Base-by-base conservation (phyloP, 2,329 filamentous ascomycete species). In the Fusarium sp. region DNA sequence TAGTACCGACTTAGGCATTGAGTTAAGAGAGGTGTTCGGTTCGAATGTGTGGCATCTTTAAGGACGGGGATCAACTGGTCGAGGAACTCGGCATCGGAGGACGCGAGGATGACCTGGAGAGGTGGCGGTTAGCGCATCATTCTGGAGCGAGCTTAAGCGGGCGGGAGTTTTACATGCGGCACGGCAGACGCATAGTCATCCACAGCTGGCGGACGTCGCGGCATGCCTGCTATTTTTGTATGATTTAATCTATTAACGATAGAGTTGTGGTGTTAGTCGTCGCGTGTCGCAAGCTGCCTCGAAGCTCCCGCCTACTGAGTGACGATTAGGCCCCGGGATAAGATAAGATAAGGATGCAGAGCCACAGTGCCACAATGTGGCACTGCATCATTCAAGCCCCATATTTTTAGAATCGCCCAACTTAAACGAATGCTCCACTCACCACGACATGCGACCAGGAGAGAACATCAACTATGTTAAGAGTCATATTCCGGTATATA, bases 31-130 rank as follows among this genome's bases (percentile, higher is more conserved):
- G 85, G 85, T 9, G 91, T 91, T 75, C 92, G 87, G 77, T 92
- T 91, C 57, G 92, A 90, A 74, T 89, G 85, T 66, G 93, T 89
- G 71, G 93, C 94, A 86, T 98, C 95, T 83, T 94, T 96, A 68
- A 99, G 90, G 3, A 97, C 92, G 12, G 94, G 95, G 47, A 98
- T 97, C 50, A 99, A 84, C 77, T 98, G 95, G 78, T 98, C 96
- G 68, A 99, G 89, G 76, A 98, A 98, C 75, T 99, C 96, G 49
- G 91, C 88, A 76, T 98, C 95, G 23, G 94, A 94, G 15, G 94
- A 92, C 4, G 95, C 94, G 73, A 97, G 89, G 66, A 98, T 94
- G 72, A 98, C 97, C 93, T 99, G 20, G 5, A 43, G 24, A 48
- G 37, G 44, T 21, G 16, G 44, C 8, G 37, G 31, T 56, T 72